Percentiles rank a stretch among this genome's conserved stretches.
Evolutionary conservation across 345 rosid species (phyloP).

Genomic region (Clarkia xantiana): DNA sequence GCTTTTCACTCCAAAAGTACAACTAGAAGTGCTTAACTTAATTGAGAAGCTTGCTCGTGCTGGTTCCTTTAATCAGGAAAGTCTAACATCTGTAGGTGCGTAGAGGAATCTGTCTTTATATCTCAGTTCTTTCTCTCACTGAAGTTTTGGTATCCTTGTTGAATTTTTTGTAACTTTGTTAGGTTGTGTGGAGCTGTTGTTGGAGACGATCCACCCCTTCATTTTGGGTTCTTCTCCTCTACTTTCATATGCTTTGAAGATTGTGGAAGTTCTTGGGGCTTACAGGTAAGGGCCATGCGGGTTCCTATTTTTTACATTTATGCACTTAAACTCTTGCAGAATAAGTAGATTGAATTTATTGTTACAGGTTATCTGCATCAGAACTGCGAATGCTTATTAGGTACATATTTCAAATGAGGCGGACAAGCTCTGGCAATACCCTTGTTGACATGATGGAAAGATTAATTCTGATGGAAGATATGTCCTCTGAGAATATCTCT

Average conservation of each 20-base stretch:
- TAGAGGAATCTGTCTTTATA: constrained; percentile 9
- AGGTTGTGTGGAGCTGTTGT: constrained; percentile 92
- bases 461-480: constrained; percentile 78
- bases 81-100: constrained; percentile 86
- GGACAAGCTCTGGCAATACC: constrained; percentile 55
- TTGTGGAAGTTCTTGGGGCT: constrained; percentile 92
- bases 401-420: constrained; percentile 76
- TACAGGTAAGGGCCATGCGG: constrained; percentile 42
- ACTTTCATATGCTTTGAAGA: constrained; percentile 75
- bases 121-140: constrained; percentile 5
- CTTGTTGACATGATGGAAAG: constrained; percentile 93
- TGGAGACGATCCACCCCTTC: constrained; percentile 84
- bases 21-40: constrained; percentile 69
- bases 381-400: constrained; percentile 79
- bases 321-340: constrained; percentile 7
- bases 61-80: constrained; percentile 89
- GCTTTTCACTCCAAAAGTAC: constrained; percentile 91
- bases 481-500: constrained; percentile 62
- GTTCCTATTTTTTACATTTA: not conserved
- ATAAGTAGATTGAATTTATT: constrained; percentile 15
- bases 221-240: constrained; percentile 75
- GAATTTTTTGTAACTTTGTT: constrained; percentile 10
- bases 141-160: constrained; percentile 12
- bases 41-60: constrained; percentile 76
- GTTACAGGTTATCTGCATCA: constrained; percentile 79